Evolutionary conservation across 345 rosid species (phyloP), one percentile per base, ranked within the genome.

Genomic region (Sonneratia alba): DNA sequence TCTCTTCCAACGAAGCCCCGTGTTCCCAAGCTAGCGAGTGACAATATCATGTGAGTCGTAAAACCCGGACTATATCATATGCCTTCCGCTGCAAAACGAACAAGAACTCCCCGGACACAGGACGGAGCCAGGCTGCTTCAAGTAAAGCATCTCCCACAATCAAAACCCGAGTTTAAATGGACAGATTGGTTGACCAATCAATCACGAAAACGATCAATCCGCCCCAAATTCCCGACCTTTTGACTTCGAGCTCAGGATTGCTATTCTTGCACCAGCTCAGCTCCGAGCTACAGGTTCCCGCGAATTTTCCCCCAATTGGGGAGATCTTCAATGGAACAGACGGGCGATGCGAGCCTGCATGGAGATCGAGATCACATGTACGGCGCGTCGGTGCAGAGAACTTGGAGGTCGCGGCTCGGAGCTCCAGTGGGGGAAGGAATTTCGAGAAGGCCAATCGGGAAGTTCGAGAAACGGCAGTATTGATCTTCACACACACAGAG

Each of bases 51-150:
- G 47, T 67, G 36, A 43, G 19, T 45, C 11, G 32, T 15, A 36
- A 24, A 45, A 48, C 32, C 36, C 32, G 38, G 64, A 38, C 61
- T 22, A 78, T 70, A 36, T 57, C 53, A 67, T 27, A 6, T 36
- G 36, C 59, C 69, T 63, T 66, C 66, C 51, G 16, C 70, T 19
- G 47, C 11, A 65, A 21, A 62, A 72, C 45, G 64, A 55, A 77
- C 7, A 76, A 73, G 68, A 81, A 59, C 83, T 75, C 37, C 83
- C 75, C 73, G 79, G 82, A 74, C 81, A 81, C 69, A 81, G 14
- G 80, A 85, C 82, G 68, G 85, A 87, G 83, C 77, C 84, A n/a
- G 90, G 91, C 77, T 85, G 95, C 86, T 89, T 89, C 91, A 87
- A 76, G 83, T 87, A 87, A 80, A 89, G 66, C 95, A 89, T 89